These are phyloP conservation scores for Debaryomyces coudertii DNA, from an alignment of 1,139 yeast species.

Conservation along the genomic window DNA sequence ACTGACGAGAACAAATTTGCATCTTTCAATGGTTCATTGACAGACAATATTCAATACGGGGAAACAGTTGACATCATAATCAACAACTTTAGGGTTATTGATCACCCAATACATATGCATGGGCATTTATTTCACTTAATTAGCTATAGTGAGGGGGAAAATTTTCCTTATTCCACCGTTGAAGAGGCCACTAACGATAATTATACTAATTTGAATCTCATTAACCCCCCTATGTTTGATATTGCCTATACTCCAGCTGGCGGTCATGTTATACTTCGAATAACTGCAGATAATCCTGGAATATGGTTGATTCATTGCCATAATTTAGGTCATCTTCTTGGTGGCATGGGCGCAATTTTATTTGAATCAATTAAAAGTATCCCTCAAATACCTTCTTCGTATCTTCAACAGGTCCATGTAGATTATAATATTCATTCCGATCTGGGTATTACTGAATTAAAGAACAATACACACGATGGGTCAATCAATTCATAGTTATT, in stretches of 20 bases:
- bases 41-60: conserved; percentile 23
- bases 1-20: not conserved
- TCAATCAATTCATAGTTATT: not conserved
- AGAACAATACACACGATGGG: conserved; percentile 10
- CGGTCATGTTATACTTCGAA: conserved; percentile 32
- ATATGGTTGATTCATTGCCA: conserved; percentile 39
- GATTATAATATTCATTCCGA: conserved; percentile 2
- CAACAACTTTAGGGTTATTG: conserved; percentile 28
- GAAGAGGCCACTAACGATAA: conserved; percentile 25
- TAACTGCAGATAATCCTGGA: conserved; percentile 22
- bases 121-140: conserved; percentile 36
- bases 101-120: conserved; percentile 41
- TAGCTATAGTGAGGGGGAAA: conserved; percentile 24
- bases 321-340: conserved; percentile 36
- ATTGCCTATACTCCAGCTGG: conserved; percentile 30
- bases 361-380: conserved; percentile 27
- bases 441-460: conserved; percentile 7
- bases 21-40: conserved; percentile 18
- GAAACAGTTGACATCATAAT: conserved; percentile 34
- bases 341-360: conserved; percentile 40
- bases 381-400: conserved; percentile 15
- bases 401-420: conserved; percentile 9
- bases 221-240: conserved; percentile 29
- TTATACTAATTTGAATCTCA: conserved; percentile 19
- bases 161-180: conserved; percentile 26